Evolutionary conservation across 1,284 basidiomycete species (phyloP), one percentile per base, ranked within the genome.

Genomic region (Cutaneotrichosporon sp.): DNA sequence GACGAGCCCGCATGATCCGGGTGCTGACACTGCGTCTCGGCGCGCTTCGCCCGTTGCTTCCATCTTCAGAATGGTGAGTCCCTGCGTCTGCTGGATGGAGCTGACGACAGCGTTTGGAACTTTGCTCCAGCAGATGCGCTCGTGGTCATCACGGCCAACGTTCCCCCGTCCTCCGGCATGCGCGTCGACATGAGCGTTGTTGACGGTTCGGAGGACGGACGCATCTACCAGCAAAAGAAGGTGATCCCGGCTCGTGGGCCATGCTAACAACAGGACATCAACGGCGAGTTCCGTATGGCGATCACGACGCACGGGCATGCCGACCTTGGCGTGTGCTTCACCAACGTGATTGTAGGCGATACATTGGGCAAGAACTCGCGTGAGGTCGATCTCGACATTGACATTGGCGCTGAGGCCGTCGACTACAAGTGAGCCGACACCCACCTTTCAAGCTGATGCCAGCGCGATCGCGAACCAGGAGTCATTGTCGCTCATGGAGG

Each of bases 401-500:
- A 98, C 69, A 94, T 98, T 73, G 94, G 94, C 42, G 93, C 94
- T 17, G 94, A 98, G 66, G 96, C 96, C 0, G 86, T 97, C 35
- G 96, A 98, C 76, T 98, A 98, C 81, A 97, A 97, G 90, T 92
- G 68, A 63, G 44, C 17, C 29, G 2, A 61, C n/a, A 26, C 20
- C 17, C 35, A 17, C 9, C 4, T 4, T 17, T 2, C 16, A 49
- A 17, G 46, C 49, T 44, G 34, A 51, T 46, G 3, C 10, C 67
- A 93, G 90, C 68, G 94, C 94, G 19, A 98, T 98, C 70, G 94
- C 96, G 6, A 97, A 97, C 77, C 93, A 97, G 74, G 94, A 98
- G 75, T 93, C 90, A 0, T 80, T 98, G 0, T 97, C 91, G 2
- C 88, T 88, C 0, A 81, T 98, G 34, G 96, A 98, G 76, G 93